phyloP scores from a whole-genome alignment of 495 filamentous ascomycete genomes.

The Bacidia gigantensis region DNA sequence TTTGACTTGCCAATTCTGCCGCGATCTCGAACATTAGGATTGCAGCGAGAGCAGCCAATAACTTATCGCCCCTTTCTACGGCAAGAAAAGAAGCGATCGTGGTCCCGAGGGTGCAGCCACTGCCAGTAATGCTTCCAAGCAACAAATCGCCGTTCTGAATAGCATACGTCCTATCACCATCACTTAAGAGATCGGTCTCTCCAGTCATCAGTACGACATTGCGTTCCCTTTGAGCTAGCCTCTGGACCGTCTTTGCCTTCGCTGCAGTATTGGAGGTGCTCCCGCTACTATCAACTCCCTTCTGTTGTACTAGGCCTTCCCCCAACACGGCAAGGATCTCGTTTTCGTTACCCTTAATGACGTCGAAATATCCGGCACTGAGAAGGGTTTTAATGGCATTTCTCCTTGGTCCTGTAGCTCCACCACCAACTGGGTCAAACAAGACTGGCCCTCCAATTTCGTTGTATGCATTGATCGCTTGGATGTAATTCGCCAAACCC shows the following conservation, averaged over 20 bases:
- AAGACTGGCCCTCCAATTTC: constrained; percentile 55
- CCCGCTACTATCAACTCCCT: constrained; percentile 72
- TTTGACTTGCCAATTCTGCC: constrained; percentile 52
- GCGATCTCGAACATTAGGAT: constrained; percentile 75
- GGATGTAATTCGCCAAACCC: constrained; percentile 50
- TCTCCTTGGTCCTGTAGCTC: constrained; percentile 63
- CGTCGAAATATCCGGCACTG: constrained; percentile 58
- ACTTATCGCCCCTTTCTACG: constrained; percentile 41
- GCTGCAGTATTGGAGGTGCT: constrained; percentile 39
- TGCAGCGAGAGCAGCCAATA: constrained; percentile 56
- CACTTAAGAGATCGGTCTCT: constrained; percentile 59
- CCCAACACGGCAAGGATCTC: constrained; percentile 66
- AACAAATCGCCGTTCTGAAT: constrained; percentile 67
- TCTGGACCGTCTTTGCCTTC: constrained; percentile 45
- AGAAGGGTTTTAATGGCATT: constrained; percentile 60
- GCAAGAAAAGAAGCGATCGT: constrained; percentile 63
- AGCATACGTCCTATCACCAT: constrained; percentile 50
- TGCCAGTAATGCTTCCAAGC: constrained; percentile 74
- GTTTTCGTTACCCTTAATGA: constrained; percentile 91
- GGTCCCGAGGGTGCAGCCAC: constrained; percentile 76
- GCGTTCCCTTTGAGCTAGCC: constrained; percentile 50
- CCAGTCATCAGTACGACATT: constrained; percentile 84
- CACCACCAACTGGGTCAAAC: constrained; percentile 85
- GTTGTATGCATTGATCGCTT: constrained; percentile 68
- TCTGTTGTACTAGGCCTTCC: constrained; percentile 45